Evolutionary conservation across 352 stramenopile species (phyloP), one percentile per base, ranked within the genome.

Genomic region (Pythium dissimile): DNA sequence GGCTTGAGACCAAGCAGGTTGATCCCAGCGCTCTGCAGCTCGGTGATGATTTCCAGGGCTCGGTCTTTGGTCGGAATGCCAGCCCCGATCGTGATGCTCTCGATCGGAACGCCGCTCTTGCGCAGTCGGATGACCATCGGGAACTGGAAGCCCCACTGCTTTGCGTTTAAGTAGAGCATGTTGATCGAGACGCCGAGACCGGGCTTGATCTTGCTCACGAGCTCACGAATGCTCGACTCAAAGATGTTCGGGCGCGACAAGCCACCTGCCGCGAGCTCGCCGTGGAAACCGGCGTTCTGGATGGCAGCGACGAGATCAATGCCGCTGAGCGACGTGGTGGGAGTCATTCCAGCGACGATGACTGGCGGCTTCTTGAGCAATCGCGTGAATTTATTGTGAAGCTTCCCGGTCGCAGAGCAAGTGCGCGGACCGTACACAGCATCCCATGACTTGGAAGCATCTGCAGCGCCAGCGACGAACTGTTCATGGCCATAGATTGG

Each of bases 141-240:
- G 66, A 94, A 95, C 70, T 95, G 88, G 67, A 96, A 95, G 1
- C 73, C 83, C 87, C 85, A 95, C 62, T 93, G 85, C 69, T 92
- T 90, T 16, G 80, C 72, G 67, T 95, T 96, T 34, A 96, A 44
- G 62, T 94, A 95, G n/a, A 96, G 59, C 86, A 96, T 89, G 70
- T 94, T 94, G 54, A 95, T 87, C 26, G 75, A 66, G 44, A 96
- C 82, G 23, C 82, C 86, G 24, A 77, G 60, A 15, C 85, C 87
- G 9, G 85, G 83, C 24, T 80, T 77, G 46, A 93, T 69, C 72
- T 90, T 92, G 24, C 59, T 72, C 8, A 88, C 72, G 12, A 94
- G 72, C 41, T 89, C 71, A 13, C 63, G 66, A 53, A 96, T 75
- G 10, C 69, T 73, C 11, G 56, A 42, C 42, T 92, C 78, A 50